Percentiles rank a stretch among this genome's conserved stretches.
Evolutionary conservation across 75 land plant genomes (phyloP).

Genomic region (Picea glauca): DNA sequence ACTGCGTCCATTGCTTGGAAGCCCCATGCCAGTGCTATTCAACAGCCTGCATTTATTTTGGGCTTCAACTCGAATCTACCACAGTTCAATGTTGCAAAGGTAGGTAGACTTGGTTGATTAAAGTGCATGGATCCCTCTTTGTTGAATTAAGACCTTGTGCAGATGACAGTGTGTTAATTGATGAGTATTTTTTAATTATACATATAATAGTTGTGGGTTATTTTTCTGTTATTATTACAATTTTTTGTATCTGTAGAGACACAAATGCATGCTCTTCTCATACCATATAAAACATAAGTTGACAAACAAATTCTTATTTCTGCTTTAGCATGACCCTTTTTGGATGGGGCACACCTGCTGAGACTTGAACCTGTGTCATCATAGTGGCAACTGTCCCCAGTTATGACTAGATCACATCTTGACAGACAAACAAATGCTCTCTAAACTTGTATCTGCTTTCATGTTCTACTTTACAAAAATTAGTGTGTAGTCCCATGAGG

Average conservation of each 20-base stretch:
- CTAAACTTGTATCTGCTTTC: too few species aligned
- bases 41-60: constrained; percentile 64
- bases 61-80: constrained; percentile 65
- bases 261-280: neutral
- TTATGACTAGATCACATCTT: neutral
- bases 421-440: neutral
- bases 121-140: neutral
- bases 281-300: neutral
- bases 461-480: too few species aligned
- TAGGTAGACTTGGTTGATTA: constrained; percentile 11
- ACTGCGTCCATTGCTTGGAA: constrained; percentile 90
- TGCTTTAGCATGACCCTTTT: neutral
- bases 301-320: neutral
- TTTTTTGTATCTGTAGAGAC: neutral
- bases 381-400: neutral
- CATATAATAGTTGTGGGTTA: neutral
- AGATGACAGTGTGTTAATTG: neutral
- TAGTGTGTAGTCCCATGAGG: too few species aligned
- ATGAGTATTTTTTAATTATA: neutral
- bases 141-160: neutral
- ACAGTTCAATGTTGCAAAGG: constrained; percentile 71
- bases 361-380: neutral
- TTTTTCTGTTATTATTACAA: neutral
- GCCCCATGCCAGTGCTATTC: constrained; percentile 43
- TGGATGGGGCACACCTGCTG: neutral